phyloP scores from a whole-genome alignment of 2,329 filamentous ascomycete genomes.

The Trichoderma sp. region DNA sequence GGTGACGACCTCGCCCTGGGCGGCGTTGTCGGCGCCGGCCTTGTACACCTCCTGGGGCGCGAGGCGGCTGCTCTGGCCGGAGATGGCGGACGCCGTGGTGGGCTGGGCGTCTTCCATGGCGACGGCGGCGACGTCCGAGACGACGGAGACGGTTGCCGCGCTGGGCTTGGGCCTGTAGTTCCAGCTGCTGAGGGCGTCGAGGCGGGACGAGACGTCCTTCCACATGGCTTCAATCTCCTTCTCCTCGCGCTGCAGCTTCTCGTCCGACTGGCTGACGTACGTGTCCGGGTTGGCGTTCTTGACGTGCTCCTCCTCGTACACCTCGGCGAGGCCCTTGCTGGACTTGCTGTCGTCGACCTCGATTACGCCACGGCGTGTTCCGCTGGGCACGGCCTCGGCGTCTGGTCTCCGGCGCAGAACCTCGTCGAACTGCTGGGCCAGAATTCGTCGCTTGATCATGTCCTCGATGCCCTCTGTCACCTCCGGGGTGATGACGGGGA shows the following conservation, averaged over 20 bases:
- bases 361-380: conserved; percentile 69
- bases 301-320: conserved; percentile 92
- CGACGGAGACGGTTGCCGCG: conserved; percentile 78
- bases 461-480: conserved; percentile 89
- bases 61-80: conserved; percentile 69
- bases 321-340: conserved; percentile 83
- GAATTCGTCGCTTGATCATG: conserved; percentile 89
- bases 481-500: conserved; percentile 90
- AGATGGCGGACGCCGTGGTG: conserved; percentile 73
- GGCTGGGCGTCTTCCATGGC: conserved; percentile 95
- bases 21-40: conserved; percentile 67
- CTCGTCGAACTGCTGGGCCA: conserved; percentile 90
- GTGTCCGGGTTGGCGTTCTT: conserved; percentile 73
- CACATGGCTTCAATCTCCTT: conserved; percentile 80
- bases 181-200: conserved; percentile 90
- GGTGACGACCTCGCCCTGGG: conserved; percentile 70
- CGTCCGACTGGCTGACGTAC: conserved; percentile 79
- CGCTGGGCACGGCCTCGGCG: conserved; percentile 61
- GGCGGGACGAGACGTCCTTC: conserved; percentile 74
- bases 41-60: conserved; percentile 95
- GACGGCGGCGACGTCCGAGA: conserved; percentile 88
- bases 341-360: conserved; percentile 85
- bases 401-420: conserved; percentile 80
- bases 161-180: conserved; percentile 91
- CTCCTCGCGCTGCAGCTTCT: conserved; percentile 80